Evolutionary conservation across 441 rosid genomes (phyloP).

Genomic region (Populus trichocarpa): DNA sequence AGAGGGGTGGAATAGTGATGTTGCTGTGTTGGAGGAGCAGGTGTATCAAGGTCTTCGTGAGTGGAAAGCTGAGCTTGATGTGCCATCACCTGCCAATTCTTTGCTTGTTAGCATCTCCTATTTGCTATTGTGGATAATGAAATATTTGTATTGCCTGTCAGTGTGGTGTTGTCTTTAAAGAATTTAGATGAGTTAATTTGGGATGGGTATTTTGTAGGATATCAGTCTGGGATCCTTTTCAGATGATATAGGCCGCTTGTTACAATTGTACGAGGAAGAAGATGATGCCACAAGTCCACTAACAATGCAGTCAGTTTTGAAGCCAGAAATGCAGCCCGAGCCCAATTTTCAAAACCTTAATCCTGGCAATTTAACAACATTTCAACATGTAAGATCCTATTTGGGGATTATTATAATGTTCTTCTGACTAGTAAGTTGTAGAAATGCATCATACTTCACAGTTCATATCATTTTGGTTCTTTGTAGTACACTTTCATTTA

Average conservation of each 20-base stretch:
- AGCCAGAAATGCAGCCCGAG: constrained; percentile 51
- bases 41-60: constrained; percentile 59
- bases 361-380: constrained; percentile 23
- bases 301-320: constrained; percentile 47
- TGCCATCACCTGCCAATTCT: constrained; percentile 63
- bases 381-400: constrained; percentile 40
- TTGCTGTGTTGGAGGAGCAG: constrained; percentile 60
- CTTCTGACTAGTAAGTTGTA: not conserved
- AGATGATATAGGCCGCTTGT: constrained; percentile 7
- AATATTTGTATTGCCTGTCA: not conserved
- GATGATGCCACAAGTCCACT: constrained; percentile 83
- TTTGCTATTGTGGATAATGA: not conserved
- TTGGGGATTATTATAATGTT: not conserved
- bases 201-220: constrained; percentile 34
- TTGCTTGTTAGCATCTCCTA: constrained; percentile 22
- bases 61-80: constrained; percentile 67
- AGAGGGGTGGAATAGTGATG: constrained; percentile 50
- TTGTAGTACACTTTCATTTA: not conserved
- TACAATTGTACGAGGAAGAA: not conserved
- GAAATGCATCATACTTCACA: not conserved
- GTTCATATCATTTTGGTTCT: not conserved
- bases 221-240: not conserved
- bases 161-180: not conserved
- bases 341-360: constrained; percentile 34
- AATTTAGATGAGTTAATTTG: not conserved